phyloP scores from a whole-genome alignment of 2,329 filamentous ascomycete genomes.

The Cytospora leucostoma region DNA sequence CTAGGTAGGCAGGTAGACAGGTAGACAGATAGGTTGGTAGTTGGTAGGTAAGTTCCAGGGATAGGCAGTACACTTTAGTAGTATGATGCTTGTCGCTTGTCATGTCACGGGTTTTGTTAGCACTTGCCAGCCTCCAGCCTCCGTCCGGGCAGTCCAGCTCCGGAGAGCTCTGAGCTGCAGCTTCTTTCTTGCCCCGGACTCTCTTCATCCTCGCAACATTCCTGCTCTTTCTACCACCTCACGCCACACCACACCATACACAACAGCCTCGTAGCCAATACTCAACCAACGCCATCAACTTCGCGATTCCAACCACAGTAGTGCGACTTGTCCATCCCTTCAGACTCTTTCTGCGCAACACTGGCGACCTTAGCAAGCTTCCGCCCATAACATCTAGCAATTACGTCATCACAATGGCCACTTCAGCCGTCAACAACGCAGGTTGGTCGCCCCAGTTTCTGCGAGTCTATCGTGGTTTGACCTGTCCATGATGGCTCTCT shows the following conservation, averaged over 20 bases:
- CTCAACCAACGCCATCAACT: conserved; percentile 8
- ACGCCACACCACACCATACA: conserved; percentile 13
- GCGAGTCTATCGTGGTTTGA: neutral
- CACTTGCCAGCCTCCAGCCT: neutral
- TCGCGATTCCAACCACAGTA: neutral
- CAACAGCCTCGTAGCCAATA: conserved; percentile 3
- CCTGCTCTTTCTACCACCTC: conserved; percentile 13
- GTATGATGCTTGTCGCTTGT: neutral
- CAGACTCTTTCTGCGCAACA: conserved; percentile 14
- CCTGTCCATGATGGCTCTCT: neutral
- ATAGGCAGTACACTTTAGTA: no score
- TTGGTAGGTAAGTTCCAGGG: no score
- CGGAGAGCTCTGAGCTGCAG: conserved; percentile 1
- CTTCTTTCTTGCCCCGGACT: conserved; percentile 4
- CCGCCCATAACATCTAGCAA: conserved; percentile 1
- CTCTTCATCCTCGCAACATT: conserved; percentile 11
- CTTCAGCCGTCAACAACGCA: conserved; percentile 25
- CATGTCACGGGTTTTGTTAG: conserved; percentile 13
- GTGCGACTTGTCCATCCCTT: conserved; percentile 5
- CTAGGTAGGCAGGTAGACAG: no score
- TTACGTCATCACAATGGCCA: conserved; percentile 30
- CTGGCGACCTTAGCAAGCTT: conserved; percentile 15
- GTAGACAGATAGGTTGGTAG: no score
- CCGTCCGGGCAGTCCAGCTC: neutral
- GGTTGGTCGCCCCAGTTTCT: conserved; percentile 23